Evolutionary conservation across 768 basidiomycete species (phyloP), one percentile per base, ranked within the genome.

Genomic region (Tephrocybe sp.): DNA sequence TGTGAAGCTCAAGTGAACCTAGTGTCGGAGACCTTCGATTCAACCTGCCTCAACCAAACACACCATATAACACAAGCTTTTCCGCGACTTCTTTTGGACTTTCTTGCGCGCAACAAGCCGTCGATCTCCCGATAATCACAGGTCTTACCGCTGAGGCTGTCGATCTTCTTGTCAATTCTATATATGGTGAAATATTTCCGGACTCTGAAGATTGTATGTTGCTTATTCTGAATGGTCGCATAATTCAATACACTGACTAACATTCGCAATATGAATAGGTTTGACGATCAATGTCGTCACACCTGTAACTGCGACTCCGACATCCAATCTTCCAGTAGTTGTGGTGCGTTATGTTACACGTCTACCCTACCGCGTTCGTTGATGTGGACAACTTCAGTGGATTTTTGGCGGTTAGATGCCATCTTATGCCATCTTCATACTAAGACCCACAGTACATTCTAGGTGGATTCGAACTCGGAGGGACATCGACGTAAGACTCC

Each of bases 81-180:
- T 60, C 60, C 26, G 79, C 73, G 5, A 73, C 67, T 1, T 51
- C 61, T 0, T 77, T 70, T 53, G 79, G 78, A 0, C 67, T 69
- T 9, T 64, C 75, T n/a, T 83, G 79, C 49, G 75, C 75, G 4
- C 76, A 78, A 41, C 75, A 77, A 51, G 59, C 61, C 19, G 46
- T 68, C 1, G 54, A 54, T n/a, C 54, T 72, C 7, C 69, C 72
- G 2, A 30, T 65, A 2, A 59, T 64, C n/a, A 56, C 60, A 2
- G 62, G 64, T 13, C 53, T 70, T 4, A 46, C 64, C 3, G 60
- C 64, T 9, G 58, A 68, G 18, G 59, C 57, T n/a, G 49, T 67
- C 9, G 59, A 70, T 40, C 57, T 59, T 7, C 51, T 74, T 16
- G 57, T 54, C 15, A 69, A 68, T 32, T 53, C 60, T 4, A 48